phyloP scores from a whole-genome alignment of 805 yeast genomes.

The Pichia membranifaciens region DNA sequence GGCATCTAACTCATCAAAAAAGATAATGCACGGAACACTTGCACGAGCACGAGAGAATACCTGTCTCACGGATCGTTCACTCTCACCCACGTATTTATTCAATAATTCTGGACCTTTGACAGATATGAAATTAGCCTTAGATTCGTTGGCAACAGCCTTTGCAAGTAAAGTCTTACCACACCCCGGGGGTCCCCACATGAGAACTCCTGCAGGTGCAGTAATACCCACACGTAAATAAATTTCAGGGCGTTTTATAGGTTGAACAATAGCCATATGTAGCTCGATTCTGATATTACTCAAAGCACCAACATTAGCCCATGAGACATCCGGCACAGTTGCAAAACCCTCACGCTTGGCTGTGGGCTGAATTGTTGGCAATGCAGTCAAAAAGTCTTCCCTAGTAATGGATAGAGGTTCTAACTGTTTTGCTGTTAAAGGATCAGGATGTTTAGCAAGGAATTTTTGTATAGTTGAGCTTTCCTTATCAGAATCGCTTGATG shows the following conservation, averaged over 20 bases:
- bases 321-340: conserved; percentile 96
- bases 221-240: conserved; percentile 86
- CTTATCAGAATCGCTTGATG: conserved; percentile 6
- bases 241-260: conserved; percentile 91
- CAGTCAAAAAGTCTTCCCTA: conserved; percentile 73
- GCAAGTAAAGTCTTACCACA: conserved; percentile 96
- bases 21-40: conserved; percentile 89
- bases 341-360: conserved; percentile 98
- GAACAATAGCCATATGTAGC: conserved; percentile 94
- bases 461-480: conserved; percentile 57
- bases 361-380: conserved; percentile 91
- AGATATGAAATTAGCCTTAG: conserved; percentile 91
- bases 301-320: conserved; percentile 96
- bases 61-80: conserved; percentile 89
- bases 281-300: conserved; percentile 74
- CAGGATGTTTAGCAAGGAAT: conserved; percentile 69
- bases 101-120: conserved; percentile 95
- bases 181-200: conserved; percentile 99
- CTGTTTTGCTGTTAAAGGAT: conserved; percentile 71
- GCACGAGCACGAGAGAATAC: conserved; percentile 90
- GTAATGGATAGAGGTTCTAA: conserved; percentile 69
- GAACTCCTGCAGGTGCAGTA: conserved; percentile 92
- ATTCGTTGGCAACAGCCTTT: conserved; percentile 96
- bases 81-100: conserved; percentile 93
- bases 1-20: conserved; percentile 95